These are phyloP conservation scores for Shiraia bambusicola DNA, from an alignment of 2,329 filamentous ascomycete species.

Conservation along the genomic window DNA sequence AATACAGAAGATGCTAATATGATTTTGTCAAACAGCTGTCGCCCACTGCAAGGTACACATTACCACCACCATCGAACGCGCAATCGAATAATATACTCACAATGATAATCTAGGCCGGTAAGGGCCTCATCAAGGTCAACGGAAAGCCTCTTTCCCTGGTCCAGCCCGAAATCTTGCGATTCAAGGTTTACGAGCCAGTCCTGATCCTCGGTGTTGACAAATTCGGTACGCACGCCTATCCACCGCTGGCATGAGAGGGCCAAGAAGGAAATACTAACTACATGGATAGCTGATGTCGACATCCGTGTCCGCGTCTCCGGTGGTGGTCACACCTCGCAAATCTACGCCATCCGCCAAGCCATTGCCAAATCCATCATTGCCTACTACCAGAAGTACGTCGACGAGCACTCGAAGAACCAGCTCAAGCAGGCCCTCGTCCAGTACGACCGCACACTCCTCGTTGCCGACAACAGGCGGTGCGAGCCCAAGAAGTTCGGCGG, in stretches of 20 bases:
- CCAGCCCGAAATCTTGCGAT: slow-evolving; percentile 94
- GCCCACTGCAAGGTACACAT: slow-evolving; percentile 83
- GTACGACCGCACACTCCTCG: slow-evolving; percentile 95
- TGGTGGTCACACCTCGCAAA: slow-evolving; percentile 96
- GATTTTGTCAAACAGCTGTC: slow-evolving; percentile 65
- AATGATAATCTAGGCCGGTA: slow-evolving; percentile 59
- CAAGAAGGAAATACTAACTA: slow-evolving; percentile 20
- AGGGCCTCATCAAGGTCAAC: slow-evolving; percentile 98
- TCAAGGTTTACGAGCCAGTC: slow-evolving; percentile 99
- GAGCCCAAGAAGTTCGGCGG: slow-evolving; percentile 98
- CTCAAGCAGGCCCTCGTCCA: slow-evolving; percentile 95
- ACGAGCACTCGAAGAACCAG: slow-evolving; percentile 99
- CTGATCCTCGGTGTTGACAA: slow-evolving; percentile 97
- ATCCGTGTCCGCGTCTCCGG: slow-evolving; percentile 95
- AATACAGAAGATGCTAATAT: slow-evolving; percentile 38
- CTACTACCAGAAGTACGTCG: slow-evolving; percentile 99
- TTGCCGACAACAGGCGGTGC: slow-evolving; percentile 97
- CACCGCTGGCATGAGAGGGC: slow-evolving; percentile 8
- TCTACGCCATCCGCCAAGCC: slow-evolving; percentile 98
- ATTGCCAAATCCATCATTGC: slow-evolving; percentile 95
- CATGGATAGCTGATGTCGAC: slow-evolving; percentile 70
- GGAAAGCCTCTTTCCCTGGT: slow-evolving; percentile 92
- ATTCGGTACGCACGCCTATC: slow-evolving; percentile 60
- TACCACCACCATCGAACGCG: slow-evolving; percentile 26
- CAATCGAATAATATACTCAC: slow-evolving; percentile 31